Percentiles rank a stretch among this genome's conserved stretches.
These are phyloP conservation scores for Pythium volutum DNA, from an alignment of 352 stramenopile genomes.

Conservation along the genomic window DNA sequence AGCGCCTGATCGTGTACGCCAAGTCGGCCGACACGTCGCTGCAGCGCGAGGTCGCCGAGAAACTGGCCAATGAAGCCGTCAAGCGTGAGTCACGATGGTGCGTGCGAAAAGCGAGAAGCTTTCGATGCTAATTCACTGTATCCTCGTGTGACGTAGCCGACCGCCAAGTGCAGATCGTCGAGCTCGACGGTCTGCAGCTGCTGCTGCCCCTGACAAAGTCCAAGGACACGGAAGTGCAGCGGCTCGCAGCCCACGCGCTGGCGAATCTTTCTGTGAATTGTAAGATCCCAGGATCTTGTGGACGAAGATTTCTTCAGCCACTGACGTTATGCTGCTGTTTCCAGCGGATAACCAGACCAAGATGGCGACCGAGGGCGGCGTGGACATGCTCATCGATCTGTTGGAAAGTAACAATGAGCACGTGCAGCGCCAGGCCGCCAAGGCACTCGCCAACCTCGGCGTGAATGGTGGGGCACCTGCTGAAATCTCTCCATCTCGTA, in stretches of 20 bases:
- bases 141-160: too few relatives aligned
- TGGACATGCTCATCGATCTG: constrained; percentile 94
- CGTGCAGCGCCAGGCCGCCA: constrained; percentile 91
- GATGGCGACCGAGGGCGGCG: constrained; percentile 91
- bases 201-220: constrained; percentile 92
- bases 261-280: constrained; percentile 94
- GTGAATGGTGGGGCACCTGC: constrained; percentile 73
- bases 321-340: neutral
- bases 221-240: constrained; percentile 91
- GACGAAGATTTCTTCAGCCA: neutral
- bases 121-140: neutral
- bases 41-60: constrained; percentile 92
- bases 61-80: constrained; percentile 93
- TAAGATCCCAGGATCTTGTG: constrained; percentile 18
- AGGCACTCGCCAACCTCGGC: constrained; percentile 92
- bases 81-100: constrained; percentile 68
- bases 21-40: constrained; percentile 88
- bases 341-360: constrained; percentile 91
- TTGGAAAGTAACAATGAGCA: constrained; percentile 82
- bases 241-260: constrained; percentile 91
- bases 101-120: neutral
- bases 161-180: constrained; percentile 92
- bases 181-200: constrained; percentile 91
- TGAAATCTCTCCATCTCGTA: neutral
- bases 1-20: constrained; percentile 91